Evolutionary conservation across 164 flowering plant species (phyloP).

Genomic region (Piper betle): DNA sequence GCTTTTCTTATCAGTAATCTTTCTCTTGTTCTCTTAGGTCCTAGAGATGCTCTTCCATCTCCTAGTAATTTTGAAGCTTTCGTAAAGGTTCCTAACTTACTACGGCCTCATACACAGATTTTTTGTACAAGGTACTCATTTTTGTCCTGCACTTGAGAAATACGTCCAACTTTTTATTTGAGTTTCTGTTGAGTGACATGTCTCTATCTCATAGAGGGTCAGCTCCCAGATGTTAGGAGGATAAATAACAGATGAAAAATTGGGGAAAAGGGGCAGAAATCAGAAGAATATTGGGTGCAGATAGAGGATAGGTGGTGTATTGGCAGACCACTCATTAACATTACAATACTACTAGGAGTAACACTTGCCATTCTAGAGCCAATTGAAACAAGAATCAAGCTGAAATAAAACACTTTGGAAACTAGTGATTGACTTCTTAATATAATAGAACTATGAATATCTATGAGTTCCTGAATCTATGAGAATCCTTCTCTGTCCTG

Average conservation of each 20-base stretch:
- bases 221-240: neutral
- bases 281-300: neutral
- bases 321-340: too few species aligned
- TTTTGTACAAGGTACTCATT: constrained; percentile 78
- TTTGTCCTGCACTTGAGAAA: neutral
- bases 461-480: too few species aligned
- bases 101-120: constrained; percentile 92
- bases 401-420: too few species aligned
- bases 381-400: too few species aligned
- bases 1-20: neutral
- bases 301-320: too few species aligned
- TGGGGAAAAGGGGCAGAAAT: neutral
- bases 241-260: neutral
- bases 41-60: constrained; percentile 90
- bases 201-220: neutral
- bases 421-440: too few species aligned
- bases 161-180: neutral
- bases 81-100: constrained; percentile 75
- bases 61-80: constrained; percentile 78
- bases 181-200: neutral
- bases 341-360: too few species aligned
- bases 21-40: constrained; percentile 39
- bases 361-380: too few species aligned
- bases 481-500: too few species aligned
- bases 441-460: too few species aligned